A percentile compares a stretch with the other conserved stretches of the same genome.
These are phyloP conservation scores for Kickxella alabastrina DNA, from an alignment of 192 early-diverging fungal genomes.

Conservation along the genomic window DNA sequence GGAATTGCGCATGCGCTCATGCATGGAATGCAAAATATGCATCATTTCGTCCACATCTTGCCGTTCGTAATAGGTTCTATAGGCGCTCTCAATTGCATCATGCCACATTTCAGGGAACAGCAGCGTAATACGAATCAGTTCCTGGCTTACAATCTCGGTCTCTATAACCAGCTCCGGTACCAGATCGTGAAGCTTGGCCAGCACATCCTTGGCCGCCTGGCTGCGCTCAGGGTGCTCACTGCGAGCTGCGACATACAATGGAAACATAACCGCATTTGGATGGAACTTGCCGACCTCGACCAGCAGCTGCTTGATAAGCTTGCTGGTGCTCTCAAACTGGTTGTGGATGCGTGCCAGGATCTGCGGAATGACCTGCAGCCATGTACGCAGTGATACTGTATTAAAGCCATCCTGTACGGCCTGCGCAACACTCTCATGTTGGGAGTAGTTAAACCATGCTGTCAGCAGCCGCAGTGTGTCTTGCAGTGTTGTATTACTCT, in stretches of 20 bases:
- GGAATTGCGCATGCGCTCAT: constrained; percentile 65
- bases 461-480: constrained; percentile 91
- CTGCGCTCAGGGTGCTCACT: constrained; percentile 66
- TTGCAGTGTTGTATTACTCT: constrained; percentile 78
- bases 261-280: constrained; percentile 93
- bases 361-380: constrained; percentile 98
- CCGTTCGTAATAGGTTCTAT: constrained; percentile 69
- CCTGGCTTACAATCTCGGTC: constrained; percentile 87
- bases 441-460: constrained; percentile 94
- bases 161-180: constrained; percentile 77
- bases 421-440: constrained; percentile 76
- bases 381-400: constrained; percentile 82
- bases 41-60: constrained; percentile 87
- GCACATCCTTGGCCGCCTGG: constrained; percentile 74
- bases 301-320: constrained; percentile 83
- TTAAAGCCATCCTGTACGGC: constrained; percentile 80
- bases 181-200: constrained; percentile 86
- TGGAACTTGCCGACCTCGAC: constrained; percentile 89
- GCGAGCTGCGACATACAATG: constrained; percentile 90
- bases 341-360: constrained; percentile 92
- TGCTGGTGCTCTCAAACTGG: constrained; percentile 66
- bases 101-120: constrained; percentile 97
- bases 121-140: constrained; percentile 91
- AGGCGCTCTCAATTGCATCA: constrained; percentile 86
- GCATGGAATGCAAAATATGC: constrained; percentile 76